Base-by-base conservation (phyloP, 108 stramenopile genomes). In the Conticribra weissflogii region DNA sequence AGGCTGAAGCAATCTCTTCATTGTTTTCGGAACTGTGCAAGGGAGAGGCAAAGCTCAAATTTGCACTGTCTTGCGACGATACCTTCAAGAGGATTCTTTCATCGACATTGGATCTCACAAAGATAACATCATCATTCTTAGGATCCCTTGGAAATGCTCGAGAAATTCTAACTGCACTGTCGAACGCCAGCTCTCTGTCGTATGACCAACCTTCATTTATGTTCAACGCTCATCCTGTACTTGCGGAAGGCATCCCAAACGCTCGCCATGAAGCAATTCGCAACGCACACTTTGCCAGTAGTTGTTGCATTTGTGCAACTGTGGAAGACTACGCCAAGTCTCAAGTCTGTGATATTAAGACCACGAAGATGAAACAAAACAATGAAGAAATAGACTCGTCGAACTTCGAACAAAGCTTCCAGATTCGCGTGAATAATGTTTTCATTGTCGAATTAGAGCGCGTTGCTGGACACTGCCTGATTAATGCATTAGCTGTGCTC, bases 191-290 rank as follows among this genome's bases (percentile, higher is more conserved):
- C 27, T 46, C 57, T 44, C 34, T 59, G 3, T 50, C 57, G 16
- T 58, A 46, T 31, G 62, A 70, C 29, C 59, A 68, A 51, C 71
- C 76, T 44, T 28, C 76, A 9, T 41, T 70, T 1, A 78, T 68
- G 70, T 49, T 78, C 25, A 58, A 68, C 48, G 50, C 59, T 1
- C 68, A 81, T 58, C 81, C 83, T 28, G 30, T 81, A 18, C 79
- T 83, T 45, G 63, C 62, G 8, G 83, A 83, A 32, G 84, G 86
- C 4, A 55, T 90, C 30, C 87, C 85, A 0, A 85, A 83, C 48
- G 85, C 85, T 4, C 81, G 78, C 28, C 89, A 90, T 55, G 83
- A 90, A 41, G 87, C 87, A 18, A 82, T 87, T 32, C 66, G 84
- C 9, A 86, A 85, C 52, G 70, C 85, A 16, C 73, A 83, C 67